These are phyloP conservation scores for Jaltomata sinuosa DNA, from an alignment of 257 asterid genomes.

Conservation along the genomic window DNA sequence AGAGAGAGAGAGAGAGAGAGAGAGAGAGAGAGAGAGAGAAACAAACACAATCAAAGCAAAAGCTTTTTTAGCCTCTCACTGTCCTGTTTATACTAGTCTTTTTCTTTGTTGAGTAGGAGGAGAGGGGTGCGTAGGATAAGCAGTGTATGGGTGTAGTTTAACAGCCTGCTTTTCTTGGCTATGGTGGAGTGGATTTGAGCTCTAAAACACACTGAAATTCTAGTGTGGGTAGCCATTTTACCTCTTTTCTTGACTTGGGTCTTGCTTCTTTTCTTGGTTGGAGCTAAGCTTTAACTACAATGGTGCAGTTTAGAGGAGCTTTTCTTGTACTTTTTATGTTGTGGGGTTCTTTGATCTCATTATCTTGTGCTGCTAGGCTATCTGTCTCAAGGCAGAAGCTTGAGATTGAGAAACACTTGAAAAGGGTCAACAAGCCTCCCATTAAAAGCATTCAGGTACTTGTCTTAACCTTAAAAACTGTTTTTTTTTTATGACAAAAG, in stretches of 20 bases:
- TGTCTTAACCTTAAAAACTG: not conserved
- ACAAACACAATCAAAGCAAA: conserved; percentile 12
- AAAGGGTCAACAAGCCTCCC: conserved; percentile 63
- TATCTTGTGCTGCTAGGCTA: conserved; percentile 41
- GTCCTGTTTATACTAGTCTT: no score
- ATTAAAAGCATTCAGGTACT: conserved; percentile 59
- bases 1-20: conserved; percentile 4
- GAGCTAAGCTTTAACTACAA: not conserved
- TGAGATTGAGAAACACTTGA: conserved; percentile 61
- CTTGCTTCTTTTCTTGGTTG: not conserved
- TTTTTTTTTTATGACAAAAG: not conserved
- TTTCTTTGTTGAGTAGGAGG: not conserved
- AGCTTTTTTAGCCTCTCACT: not conserved
- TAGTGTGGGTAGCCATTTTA: not conserved
- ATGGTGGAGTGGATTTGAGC: not conserved
- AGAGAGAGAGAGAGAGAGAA: not conserved
- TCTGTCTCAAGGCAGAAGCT: conserved; percentile 45
- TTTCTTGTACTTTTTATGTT: conserved; percentile 13
- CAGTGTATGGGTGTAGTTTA: conserved; percentile 8
- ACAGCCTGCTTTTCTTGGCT: not conserved
- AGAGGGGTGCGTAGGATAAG: conserved; percentile 26
- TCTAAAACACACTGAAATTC: not conserved
- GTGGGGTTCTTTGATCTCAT: conserved; percentile 25
- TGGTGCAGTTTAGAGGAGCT: conserved; percentile 17
- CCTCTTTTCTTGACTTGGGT: conserved; percentile 6